Conservation (phyloP, 1,284 basidiomycete genomes). For the Sparassis latifolia region DNA sequence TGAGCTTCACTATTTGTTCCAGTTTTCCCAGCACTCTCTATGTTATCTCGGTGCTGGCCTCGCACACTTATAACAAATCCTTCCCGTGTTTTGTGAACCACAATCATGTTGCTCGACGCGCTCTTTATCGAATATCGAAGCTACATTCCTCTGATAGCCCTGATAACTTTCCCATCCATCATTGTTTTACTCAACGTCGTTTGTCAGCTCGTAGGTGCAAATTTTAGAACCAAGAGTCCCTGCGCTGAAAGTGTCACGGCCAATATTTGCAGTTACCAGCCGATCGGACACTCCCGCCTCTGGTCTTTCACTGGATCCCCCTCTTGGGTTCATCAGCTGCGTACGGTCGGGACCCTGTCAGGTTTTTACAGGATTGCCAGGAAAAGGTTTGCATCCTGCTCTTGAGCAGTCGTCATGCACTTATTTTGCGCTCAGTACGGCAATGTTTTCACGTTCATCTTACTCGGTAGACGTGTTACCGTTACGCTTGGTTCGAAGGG, state of each 20-base stretch:
- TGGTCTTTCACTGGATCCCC: conserved; percentile 80
- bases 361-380: conserved; percentile 68
- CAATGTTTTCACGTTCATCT: conserved; percentile 88
- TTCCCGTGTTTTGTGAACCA: no score
- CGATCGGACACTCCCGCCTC: conserved; percentile 57
- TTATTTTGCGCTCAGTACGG: conserved; percentile 40
- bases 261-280: conserved; percentile 31
- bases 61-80: no score
- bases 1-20: no score
- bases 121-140: no score
- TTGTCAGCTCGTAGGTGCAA: conserved; percentile 47
- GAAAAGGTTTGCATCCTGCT: conserved; percentile 54
- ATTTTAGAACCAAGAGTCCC: neutral
- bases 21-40: no score
- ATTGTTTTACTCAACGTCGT: conserved; percentile 45
- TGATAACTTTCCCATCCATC: no score
- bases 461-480: conserved; percentile 87
- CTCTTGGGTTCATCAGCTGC: conserved; percentile 69
- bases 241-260: neutral
- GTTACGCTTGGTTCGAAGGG: conserved; percentile 91
- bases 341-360: conserved; percentile 79
- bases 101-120: no score
- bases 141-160: no score
- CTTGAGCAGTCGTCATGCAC: neutral
- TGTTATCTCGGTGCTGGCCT: no score